A percentile compares a stretch with the other conserved stretches of the same genome.
Conservation (phyloP, 768 basidiomycete genomes). For the Leccinum sublutescens region DNA sequence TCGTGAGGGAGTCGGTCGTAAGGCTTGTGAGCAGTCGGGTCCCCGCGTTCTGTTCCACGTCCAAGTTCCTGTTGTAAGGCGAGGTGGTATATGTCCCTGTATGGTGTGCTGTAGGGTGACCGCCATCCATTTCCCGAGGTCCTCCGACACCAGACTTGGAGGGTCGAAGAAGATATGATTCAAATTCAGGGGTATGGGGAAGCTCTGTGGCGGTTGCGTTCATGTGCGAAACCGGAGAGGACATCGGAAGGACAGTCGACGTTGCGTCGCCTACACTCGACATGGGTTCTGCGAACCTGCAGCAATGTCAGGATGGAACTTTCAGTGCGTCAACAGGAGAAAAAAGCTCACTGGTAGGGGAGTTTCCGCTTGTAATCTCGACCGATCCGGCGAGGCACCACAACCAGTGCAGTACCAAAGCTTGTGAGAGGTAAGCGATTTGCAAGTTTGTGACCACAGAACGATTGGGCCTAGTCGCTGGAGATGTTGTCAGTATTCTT, state of each 20-base stretch:
- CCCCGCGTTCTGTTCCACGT: background rate
- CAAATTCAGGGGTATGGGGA: background rate
- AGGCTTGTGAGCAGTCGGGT: background rate
- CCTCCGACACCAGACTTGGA: slow-evolving; percentile 17
- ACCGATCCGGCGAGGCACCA: background rate
- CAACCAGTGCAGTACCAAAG: slow-evolving; percentile 15
- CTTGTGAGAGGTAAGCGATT: background rate
- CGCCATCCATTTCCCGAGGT: slow-evolving; percentile 18
- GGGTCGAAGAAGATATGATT: background rate
- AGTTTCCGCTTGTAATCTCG: slow-evolving; percentile 9
- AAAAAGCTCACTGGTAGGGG: background rate
- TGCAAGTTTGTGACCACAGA: background rate
- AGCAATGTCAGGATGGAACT: background rate
- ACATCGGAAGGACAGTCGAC: slow-evolving; percentile 15
- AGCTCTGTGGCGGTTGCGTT: slow-evolving; percentile 6
- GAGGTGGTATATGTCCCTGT: background rate
- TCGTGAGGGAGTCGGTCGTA: background rate
- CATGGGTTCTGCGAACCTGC: slow-evolving; percentile 10
- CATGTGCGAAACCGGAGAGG: slow-evolving; percentile 13
- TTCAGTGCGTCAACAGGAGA: background rate
- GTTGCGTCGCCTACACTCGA: slow-evolving; percentile 15
- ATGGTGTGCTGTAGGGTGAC: background rate
- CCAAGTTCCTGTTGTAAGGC: background rate
- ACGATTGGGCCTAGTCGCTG: background rate
- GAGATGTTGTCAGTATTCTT: background rate